Evolutionary conservation across 495 filamentous ascomycete species (phyloP).

Genomic region (Hypoxylon intermedium): DNA sequence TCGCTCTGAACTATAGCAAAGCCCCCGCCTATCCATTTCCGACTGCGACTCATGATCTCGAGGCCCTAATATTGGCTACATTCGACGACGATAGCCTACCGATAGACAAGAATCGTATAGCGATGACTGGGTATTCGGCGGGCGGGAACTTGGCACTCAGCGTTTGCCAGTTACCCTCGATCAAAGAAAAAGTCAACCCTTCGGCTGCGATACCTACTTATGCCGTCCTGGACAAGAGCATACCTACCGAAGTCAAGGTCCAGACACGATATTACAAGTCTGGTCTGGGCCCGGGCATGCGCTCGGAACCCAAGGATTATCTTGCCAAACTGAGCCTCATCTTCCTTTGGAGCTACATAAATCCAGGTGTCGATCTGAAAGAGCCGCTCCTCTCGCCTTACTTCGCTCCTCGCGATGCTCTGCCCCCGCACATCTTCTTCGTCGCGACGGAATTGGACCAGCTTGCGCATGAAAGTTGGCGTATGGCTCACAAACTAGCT

Average conservation of each 20-base stretch:
- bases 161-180: constrained; percentile 38
- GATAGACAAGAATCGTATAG: constrained; percentile 45
- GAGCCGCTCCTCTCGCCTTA: constrained; percentile 45
- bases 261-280: constrained; percentile 45
- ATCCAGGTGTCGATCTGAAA: constrained; percentile 15
- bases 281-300: constrained; percentile 36
- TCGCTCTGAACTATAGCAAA: constrained; percentile 50
- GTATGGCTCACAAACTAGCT: constrained; percentile 45
- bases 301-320: constrained; percentile 33
- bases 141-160: constrained; percentile 48
- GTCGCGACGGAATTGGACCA: constrained; percentile 61
- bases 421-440: constrained; percentile 53
- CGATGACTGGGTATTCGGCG: constrained; percentile 46
- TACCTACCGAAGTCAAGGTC: constrained; percentile 19
- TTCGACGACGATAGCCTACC: constrained; percentile 42
- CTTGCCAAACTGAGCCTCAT: constrained; percentile 24
- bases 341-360: constrained; percentile 48
- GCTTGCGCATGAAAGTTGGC: constrained; percentile 46
- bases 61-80: constrained; percentile 38
- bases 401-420: constrained; percentile 35
- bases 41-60: constrained; percentile 40
- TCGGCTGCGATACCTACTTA: constrained; percentile 46
- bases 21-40: constrained; percentile 47
- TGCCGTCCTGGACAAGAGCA: constrained; percentile 42
- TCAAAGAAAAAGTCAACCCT: constrained; percentile 34